Base-by-base conservation (phyloP, 495 filamentous ascomycete genomes). In the Aspergillus saccharolyticus region DNA sequence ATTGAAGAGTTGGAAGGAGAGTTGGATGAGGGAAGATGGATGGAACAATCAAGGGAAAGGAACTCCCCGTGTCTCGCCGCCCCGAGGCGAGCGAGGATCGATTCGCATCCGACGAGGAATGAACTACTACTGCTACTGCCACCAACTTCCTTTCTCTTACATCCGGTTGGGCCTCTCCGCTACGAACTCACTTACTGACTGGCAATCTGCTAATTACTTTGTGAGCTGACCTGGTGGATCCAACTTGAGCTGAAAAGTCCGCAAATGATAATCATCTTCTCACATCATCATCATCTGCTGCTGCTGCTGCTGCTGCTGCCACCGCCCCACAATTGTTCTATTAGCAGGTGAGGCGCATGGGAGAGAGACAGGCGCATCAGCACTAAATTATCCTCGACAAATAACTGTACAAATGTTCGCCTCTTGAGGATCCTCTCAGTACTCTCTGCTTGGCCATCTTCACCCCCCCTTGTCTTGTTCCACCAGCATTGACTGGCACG, bases 231-330 rank as follows among this genome's bases (percentile, higher is more conserved):
- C 9, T 28, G 25, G 33, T 39, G 33, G 33, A 39, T 12, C 33
- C 33, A 15, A 39, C 12, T 9, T 2, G 6, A 39, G 33, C 33
- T 39, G 33, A 12, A 15, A 39, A 12, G 4, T 39, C 33, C 33
- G 14, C 33, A 12, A 39, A 39, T 12, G 14, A 39, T 12, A 39
- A 39, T 39, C 5, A 39, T 39, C 33, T 9, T 15, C 33, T n/a
- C n/a, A n/a, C n/a, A 39, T 39, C 33, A 39, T 39, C 10, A 39
- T 39, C 33, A 39, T 39, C 33, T 9, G 42, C 51, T 43, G 51
- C 51, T 42, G 51, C 51, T 42, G 24, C 48, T 21, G 51, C 33
- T 9, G 42, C 51, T 43, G 51, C 51, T 42, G 51, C 51, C 19
- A 16, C 48, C n/a, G 51, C 51, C 51, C 51, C 51, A 39, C 33